Conservation (phyloP, 257 asterid species). For the Nicotiana undulata region DNA sequence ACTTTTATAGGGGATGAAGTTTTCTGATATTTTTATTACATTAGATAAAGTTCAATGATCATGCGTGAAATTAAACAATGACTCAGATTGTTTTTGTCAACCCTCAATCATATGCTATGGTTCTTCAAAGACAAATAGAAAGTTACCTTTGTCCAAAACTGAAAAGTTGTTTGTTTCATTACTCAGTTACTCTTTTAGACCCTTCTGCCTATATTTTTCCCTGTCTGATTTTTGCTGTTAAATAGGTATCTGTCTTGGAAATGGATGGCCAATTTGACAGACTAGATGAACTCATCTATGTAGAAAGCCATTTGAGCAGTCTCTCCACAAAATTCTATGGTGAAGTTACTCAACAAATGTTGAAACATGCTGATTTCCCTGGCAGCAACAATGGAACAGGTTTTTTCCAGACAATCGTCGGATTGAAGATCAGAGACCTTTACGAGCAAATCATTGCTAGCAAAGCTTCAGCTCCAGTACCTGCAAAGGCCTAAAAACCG, state of each 20-base stretch:
- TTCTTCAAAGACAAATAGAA: neutral
- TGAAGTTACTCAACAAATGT: constrained; percentile 92
- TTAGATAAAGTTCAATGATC: too few species aligned
- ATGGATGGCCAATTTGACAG: constrained; percentile 99
- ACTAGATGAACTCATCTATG: constrained; percentile 85
- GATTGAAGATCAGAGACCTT: constrained; percentile 87
- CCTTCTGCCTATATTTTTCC: neutral
- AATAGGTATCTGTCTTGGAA: constrained; percentile 83
- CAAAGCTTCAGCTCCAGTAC: constrained; percentile 44
- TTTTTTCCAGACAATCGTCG: constrained; percentile 83
- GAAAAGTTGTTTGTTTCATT: neutral
- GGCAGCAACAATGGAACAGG: constrained; percentile 99
- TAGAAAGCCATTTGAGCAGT: constrained; percentile 93
- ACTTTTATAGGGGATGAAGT: too few species aligned
- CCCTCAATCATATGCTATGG: neutral
- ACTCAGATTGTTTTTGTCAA: neutral
- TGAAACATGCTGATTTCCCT: constrained; percentile 89
- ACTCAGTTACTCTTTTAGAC: too few species aligned
- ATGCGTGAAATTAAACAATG: neutral
- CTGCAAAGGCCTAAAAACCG: constrained; percentile 58
- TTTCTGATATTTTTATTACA: too few species aligned
- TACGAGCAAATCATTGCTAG: constrained; percentile 73
- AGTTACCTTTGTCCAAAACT: neutral
- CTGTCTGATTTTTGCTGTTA: neutral
- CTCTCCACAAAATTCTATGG: constrained; percentile 89